Base-by-base conservation (phyloP, 108 stramenopile species). In the Pseudonitzschia multiseries region DNA sequence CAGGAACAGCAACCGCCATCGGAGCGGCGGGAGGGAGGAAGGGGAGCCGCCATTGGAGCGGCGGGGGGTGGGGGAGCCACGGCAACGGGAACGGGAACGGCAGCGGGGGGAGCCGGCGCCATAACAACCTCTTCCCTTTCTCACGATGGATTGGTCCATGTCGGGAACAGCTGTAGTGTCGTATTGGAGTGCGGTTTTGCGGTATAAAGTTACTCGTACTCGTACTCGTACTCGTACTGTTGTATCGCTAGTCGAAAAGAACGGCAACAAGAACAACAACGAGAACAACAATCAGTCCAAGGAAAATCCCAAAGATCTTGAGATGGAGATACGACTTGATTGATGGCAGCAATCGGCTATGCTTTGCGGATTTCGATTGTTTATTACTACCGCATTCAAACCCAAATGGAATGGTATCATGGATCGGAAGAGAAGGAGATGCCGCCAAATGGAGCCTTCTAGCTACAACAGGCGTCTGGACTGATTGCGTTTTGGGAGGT, bases 391-490 rank as follows among this genome's bases (percentile, higher is more conserved):
- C n/a, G n/a, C n/a, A n/a, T n/a, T n/a, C n/a, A n/a, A n/a, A n/a
- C n/a, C n/a, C n/a, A n/a, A n/a, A 56, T 56, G 20, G n/a, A 51
- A 51, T 36, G 36, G 36, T 36, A 36, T 36, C 36, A 51, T 51
- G 20, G 5, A 56, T 56, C 54, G 54, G 54, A 56, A 56, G 20
- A 24, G 54, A 56, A 56, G 54, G 54, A 56, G 54, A 56, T 26
- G 54, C 54, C 54, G 54, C 54, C 54, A 56, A 56, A 56, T 56
- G 54, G 54, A 56, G 54, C 54, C 54, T 26, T 10, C 54, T 26
- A 4, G 26, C 12, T 4, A 56, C 54, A 56, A 56, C n/a, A n/a
- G 54, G 54, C 54, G 54, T 56, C 54, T 56, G 21, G 54, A 13
- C 20, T 22, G 24, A 26, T 56, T 56, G 54, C 54, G 21, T 56